Evolutionary conservation across 345 rosid species (phyloP), one percentile per base, ranked within the genome.

Genomic region (Lepidium africanum): DNA sequence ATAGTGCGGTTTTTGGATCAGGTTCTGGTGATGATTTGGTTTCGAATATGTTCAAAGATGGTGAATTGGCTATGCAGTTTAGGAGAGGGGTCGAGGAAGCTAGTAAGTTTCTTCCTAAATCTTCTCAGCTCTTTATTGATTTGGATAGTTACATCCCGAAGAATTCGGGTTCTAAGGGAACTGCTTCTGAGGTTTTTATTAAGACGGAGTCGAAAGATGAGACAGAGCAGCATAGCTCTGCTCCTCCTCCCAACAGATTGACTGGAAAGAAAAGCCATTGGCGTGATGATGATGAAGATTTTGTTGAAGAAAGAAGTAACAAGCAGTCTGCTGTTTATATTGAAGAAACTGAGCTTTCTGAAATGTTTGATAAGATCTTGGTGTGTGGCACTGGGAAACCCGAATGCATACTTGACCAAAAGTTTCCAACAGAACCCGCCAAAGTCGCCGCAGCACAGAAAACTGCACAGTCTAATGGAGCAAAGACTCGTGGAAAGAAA

Each of bases 41-140:
- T 71, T 76, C 74, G n/a, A 60, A 72, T 68, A 62, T 64, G 76
- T 82, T 74, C 12, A 76, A 63, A 36, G 75, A 81, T 40, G 35
- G 19, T 13, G 81, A 84, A 8, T 77, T 75, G 27, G 76, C 84
- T n/a, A 71, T 83, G 77, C 96, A 84, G 73, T 91, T 85, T 50
- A 79, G 69, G 56, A 86, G 75, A 71, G 96, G 96, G 5, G 46
- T 80, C 4, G 92, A 88, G 72, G 97, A 91, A 81, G 96, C 97
- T 9, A 84, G 79, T 58, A 85, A 82, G 72, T 91, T 91, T 76
- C 89, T 91, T 67, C 93, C 93, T 27, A 81, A 70, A 38, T 54
- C 52, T 41, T 70, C 64, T 64, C 79, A 75, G 56, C 68, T 85
- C 63, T 70, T 81, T 33, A 65, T 81, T 25, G 84, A 86, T 69